Percentiles rank a stretch among this genome's conserved stretches.
These are phyloP conservation scores for Nicotiana benthamiana DNA, from an alignment of 257 asterid genomes.

Conservation along the genomic window DNA sequence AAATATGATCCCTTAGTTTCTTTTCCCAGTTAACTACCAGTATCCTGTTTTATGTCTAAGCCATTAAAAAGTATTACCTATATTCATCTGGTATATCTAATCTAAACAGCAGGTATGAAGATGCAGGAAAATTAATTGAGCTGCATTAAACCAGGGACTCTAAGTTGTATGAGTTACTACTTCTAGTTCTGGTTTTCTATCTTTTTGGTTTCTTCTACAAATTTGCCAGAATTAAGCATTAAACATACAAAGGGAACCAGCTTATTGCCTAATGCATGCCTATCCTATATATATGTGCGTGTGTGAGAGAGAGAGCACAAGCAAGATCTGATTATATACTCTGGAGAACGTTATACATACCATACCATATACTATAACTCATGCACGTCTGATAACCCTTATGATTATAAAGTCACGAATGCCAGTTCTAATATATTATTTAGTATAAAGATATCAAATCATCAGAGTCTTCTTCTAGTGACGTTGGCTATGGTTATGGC, in stretches of 20 bases:
- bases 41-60: neutral
- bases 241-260: neutral
- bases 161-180: neutral
- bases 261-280: neutral
- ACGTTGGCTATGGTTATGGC: neutral
- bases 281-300: neutral
- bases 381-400: neutral
- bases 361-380: neutral
- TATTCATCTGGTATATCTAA: neutral
- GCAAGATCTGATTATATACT: neutral
- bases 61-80: neutral
- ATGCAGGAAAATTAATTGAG: neutral
- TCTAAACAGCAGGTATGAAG: neutral
- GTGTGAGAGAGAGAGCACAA: neutral
- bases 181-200: neutral
- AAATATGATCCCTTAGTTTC: neutral
- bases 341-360: neutral
- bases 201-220: neutral
- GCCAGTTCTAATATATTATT: neutral
- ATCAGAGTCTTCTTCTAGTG: neutral
- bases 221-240: neutral
- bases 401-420: neutral
- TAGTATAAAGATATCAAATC: neutral
- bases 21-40: neutral
- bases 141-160: neutral